phyloP scores from a whole-genome alignment of 2,329 filamentous ascomycete genomes.

The Colletotrichum endophyticum region DNA sequence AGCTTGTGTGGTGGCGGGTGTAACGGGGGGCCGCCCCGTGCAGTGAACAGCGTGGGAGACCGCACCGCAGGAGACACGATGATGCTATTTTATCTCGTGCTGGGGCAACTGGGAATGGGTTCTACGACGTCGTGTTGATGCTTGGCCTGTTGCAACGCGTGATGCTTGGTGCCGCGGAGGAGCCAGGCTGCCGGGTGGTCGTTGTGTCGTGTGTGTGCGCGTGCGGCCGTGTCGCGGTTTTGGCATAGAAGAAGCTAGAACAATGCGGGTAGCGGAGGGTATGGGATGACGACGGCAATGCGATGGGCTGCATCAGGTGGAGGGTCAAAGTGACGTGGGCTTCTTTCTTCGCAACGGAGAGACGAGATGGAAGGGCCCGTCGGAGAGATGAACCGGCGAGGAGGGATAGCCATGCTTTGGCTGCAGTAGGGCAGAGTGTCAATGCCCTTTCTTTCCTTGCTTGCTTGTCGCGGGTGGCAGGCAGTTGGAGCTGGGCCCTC shows the following conservation, averaged over 20 bases:
- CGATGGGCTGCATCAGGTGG: background rate
- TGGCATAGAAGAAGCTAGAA: background rate
- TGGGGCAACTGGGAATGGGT: background rate
- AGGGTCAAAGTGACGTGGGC: background rate
- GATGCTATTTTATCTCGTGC: background rate
- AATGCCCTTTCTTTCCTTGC: background rate
- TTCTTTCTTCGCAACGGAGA: background rate
- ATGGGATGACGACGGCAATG: background rate
- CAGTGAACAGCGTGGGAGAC: too few relatives aligned
- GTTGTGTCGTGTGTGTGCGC: background rate
- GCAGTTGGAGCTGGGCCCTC: background rate
- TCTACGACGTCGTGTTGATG: background rate
- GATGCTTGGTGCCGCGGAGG: background rate
- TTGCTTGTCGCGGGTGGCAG: background rate
- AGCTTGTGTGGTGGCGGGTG: conserved; percentile 4
- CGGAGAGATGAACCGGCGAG: background rate
- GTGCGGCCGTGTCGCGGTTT: background rate
- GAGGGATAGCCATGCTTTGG: background rate
- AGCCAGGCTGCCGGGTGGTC: conserved; percentile 2
- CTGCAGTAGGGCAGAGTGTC: background rate
- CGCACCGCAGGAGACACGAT: background rate
- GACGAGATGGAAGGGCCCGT: background rate
- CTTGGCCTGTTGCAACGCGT: background rate
- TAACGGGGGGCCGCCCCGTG: background rate
- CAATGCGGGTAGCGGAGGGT: background rate